Conservation (phyloP, 1,284 basidiomycete species). For the Lignosus rhinocerotis region DNA sequence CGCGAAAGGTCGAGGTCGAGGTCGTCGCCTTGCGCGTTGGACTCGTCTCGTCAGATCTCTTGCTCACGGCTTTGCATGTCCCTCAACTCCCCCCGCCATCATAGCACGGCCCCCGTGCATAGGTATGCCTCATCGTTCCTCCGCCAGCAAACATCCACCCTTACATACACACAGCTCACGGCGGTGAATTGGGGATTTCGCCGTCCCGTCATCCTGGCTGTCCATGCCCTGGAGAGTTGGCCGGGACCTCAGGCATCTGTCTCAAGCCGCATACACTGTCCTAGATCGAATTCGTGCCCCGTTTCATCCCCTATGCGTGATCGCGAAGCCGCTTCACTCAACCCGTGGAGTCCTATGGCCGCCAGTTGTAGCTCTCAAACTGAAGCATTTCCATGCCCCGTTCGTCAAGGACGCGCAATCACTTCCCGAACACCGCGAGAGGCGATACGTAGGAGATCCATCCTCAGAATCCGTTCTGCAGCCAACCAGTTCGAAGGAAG, state of each 20-base stretch:
- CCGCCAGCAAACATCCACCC: neutral
- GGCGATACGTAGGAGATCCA: neutral
- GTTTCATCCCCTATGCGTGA: conserved; percentile 15
- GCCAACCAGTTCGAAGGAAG: conserved; percentile 5
- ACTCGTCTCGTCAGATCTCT: conserved; percentile 12
- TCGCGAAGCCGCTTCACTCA: conserved; percentile 23
- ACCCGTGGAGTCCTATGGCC: conserved; percentile 18
- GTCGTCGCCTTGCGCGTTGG: conserved; percentile 20
- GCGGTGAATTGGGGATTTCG: conserved; percentile 35
- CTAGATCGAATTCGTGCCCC: conserved; percentile 18
- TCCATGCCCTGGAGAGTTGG: conserved; percentile 70
- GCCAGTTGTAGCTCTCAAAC: conserved; percentile 22
- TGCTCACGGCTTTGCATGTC: conserved; percentile 21
- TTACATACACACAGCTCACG: conserved; percentile 22
- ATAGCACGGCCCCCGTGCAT: conserved; percentile 22
- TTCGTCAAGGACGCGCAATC: neutral
- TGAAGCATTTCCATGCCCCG: conserved; percentile 13
- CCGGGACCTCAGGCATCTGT: conserved; percentile 54
- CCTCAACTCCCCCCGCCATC: conserved; percentile 11
- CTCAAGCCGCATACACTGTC: conserved; percentile 37
- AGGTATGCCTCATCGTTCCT: conserved; percentile 8
- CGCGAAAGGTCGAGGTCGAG: conserved; percentile 23
- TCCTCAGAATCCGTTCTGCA: conserved; percentile 1
- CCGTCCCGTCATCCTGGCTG: conserved; percentile 48
- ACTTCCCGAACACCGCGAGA: neutral